Evolutionary conservation across 2,329 filamentous ascomycete species (phyloP), one percentile per base, ranked within the genome.

Genomic region (Escovopsis weberi): DNA sequence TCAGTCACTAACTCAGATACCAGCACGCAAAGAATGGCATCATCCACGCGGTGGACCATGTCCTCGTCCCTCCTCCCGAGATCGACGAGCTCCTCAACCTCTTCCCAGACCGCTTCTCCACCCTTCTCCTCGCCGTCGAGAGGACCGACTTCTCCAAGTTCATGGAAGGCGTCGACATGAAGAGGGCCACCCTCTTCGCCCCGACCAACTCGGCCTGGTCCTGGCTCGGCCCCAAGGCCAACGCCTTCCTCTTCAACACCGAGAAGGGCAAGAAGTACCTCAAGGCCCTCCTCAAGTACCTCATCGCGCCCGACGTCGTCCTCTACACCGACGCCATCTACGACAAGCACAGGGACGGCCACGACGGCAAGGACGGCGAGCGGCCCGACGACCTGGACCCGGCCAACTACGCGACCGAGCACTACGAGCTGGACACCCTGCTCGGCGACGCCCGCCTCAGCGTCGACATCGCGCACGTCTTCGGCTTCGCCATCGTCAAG

Each of bases 261-360:
- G 67, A 74, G 26, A 73, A 70, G 41, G 88, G 88, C 2, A 67
- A 72, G 48, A 80, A 80, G 59, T 94, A 85, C 57, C 72, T 95
- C 15, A 77, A 74, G 50, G 85, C 85, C 0, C 65, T 94, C 38
- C 67, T 93, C 12, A 69, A 85, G 64, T 93, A 93, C 57, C 83
- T 89, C 54, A 70, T 88, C 39, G 81, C 82, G 1, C 71, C 78
- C 36, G 76, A 84, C 53, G 71, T 78, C 45, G 88, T 83, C 0
- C 64, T 94, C 0, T 95, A 94, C 67, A 85, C 81, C 6, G 88
- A 94, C 55, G 82, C 80, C 5, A 84, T 80, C 56, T 91, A 87
- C 64, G 57, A 59, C n/a, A 50, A 40, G 47, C 63, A 56, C 56
- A 12, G 51, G 26, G 43, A 52, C 12, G 38, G 52, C 28, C 4